Evolutionary conservation across 2,329 filamentous ascomycete genomes (phyloP).

Genomic region (Scedosporium boydii): DNA sequence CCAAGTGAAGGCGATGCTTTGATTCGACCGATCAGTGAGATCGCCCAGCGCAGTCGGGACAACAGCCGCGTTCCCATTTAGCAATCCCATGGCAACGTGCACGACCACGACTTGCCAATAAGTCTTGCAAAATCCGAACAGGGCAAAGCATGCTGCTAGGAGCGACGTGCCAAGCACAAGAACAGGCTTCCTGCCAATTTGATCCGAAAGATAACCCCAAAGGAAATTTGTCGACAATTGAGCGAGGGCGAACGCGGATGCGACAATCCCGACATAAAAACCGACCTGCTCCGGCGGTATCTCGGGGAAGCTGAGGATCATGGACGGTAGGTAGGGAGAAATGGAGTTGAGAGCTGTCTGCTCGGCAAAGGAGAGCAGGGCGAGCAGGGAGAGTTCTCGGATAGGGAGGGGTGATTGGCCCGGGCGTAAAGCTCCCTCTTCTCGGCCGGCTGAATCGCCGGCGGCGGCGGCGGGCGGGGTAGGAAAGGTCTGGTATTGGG

Average conservation of each 20-base stretch:
- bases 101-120: conserved; percentile 80
- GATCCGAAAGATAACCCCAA: conserved; percentile 49
- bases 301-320: conserved; percentile 79
- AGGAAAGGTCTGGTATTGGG: conserved; percentile 8
- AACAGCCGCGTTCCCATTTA: conserved; percentile 92
- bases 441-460: neutral
- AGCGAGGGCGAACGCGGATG: conserved; percentile 83
- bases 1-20: conserved; percentile 88
- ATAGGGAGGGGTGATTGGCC: conserved; percentile 59
- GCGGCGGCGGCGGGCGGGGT: conserved; percentile 5
- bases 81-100: conserved; percentile 80
- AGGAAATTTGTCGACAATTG: conserved; percentile 84
- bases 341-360: conserved; percentile 97
- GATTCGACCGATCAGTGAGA: conserved; percentile 89
- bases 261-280: conserved; percentile 82
- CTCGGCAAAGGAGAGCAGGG: conserved; percentile 81
- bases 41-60: conserved; percentile 92
- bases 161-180: conserved; percentile 72
- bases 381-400: conserved; percentile 74
- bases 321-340: conserved; percentile 85
- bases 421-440: neutral
- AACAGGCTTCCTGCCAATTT: conserved; percentile 62
- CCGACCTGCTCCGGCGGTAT: conserved; percentile 64
- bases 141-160: conserved; percentile 70
- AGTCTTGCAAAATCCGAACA: conserved; percentile 76